Conservation (phyloP, 1,139 yeast genomes). For the Kurtzmaniella quercitrusa region DNA sequence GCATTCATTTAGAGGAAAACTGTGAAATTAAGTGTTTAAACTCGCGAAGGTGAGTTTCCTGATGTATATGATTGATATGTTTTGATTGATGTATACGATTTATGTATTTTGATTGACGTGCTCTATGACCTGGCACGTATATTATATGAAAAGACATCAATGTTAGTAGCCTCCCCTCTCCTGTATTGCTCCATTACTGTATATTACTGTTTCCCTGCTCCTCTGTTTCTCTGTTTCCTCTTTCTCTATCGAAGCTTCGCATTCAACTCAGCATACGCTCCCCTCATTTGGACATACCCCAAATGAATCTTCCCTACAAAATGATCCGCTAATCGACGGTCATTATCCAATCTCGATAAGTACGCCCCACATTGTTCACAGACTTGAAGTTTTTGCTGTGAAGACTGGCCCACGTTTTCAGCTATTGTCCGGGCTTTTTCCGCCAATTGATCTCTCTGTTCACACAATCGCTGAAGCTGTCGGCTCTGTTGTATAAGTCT, state of each 20-base stretch:
- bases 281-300: slow-evolving; percentile 74
- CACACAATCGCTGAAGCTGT: slow-evolving; percentile 39
- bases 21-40: no score
- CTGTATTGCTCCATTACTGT: no score
- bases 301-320: slow-evolving; percentile 84
- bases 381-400: slow-evolving; percentile 87
- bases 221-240: neutral
- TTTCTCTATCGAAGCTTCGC: slow-evolving; percentile 12
- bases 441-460: slow-evolving; percentile 46
- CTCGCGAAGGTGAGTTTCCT: no score
- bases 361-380: slow-evolving; percentile 93
- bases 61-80: no score
- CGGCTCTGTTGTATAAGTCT: slow-evolving; percentile 49
- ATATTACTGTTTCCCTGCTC: no score
- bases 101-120: no score
- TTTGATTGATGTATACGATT: no score
- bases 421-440: slow-evolving; percentile 55
- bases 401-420: slow-evolving; percentile 78
- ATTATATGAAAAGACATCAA: no score
- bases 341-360: slow-evolving; percentile 81
- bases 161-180: no score
- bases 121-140: no score
- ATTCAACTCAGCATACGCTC: slow-evolving; percentile 49
- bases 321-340: slow-evolving; percentile 86
- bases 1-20: no score